These are phyloP conservation scores for Aspergillus japonicus DNA, from an alignment of 2,329 filamentous ascomycete species.

Conservation along the genomic window DNA sequence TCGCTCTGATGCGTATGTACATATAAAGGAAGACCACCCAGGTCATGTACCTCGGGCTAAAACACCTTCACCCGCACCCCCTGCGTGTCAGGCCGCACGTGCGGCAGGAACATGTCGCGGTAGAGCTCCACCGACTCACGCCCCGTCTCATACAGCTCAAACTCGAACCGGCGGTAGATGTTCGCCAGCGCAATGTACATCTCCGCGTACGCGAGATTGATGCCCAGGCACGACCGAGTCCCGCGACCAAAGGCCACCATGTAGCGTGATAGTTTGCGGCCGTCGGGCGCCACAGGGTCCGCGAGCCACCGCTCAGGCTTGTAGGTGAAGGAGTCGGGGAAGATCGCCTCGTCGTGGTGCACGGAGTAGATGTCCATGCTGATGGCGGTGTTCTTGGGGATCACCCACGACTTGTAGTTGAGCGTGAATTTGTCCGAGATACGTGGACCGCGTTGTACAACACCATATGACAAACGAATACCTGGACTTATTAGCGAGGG, in stretches of 20 bases:
- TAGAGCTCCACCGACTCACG: conserved; percentile 10
- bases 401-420: conserved; percentile 11
- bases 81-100: conserved; percentile 11
- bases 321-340: conserved; percentile 13
- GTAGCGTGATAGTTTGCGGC: conserved; percentile 11
- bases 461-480: conserved; percentile 14
- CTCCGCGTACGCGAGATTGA: conserved; percentile 16
- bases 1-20: background rate
- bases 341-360: conserved; percentile 14
- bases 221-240: conserved; percentile 13
- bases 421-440: conserved; percentile 11
- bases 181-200: conserved; percentile 15
- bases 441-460: conserved; percentile 7
- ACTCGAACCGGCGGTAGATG: conserved; percentile 14
- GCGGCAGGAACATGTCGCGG: conserved; percentile 14
- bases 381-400: conserved; percentile 7
- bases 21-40: background rate
- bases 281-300: conserved; percentile 8
- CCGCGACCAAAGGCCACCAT: conserved; percentile 14
- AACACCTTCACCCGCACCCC: conserved; percentile 11
- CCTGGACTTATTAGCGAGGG: background rate
- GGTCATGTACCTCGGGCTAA: no score
- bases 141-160: conserved; percentile 14
- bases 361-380: conserved; percentile 15
- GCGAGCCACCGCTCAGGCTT: conserved; percentile 17